Base-by-base conservation (phyloP, 1,139 yeast genomes). In the Taiozyma sp. region DNA sequence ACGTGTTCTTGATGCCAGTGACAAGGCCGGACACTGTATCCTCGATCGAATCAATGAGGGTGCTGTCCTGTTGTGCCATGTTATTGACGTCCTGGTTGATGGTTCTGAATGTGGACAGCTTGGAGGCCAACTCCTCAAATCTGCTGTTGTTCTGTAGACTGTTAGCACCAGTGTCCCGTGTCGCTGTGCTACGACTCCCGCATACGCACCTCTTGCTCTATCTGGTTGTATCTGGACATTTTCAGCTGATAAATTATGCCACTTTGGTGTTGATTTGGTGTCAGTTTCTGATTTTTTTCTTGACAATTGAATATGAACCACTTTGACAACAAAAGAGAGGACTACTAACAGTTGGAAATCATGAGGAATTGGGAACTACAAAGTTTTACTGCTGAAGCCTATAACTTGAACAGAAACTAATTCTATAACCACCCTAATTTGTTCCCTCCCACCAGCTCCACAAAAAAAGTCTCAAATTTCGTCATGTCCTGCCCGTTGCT, bases 81-180 rank as follows among this genome's bases (percentile, higher is more conserved):
- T 71, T 69, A 58, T 83, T 81, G 45, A 84, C 82, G 52, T 85
- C 90, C 55, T 76, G 77, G 48, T 88, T 84, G 32, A 84, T 81
- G 51, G 74, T 72, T 54, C 87, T 76, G 57, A 85, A 76, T 1
- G 81, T 74, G 4, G 87, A 74, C 46, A 85, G 70, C 63, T 84
- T 84, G 50, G 75, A 74, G 6, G 89, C 85, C 30, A 85, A 72
- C 54, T 75, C 78, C 52, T 83, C 78, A 57, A 85, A 73, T 52
- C 83, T 75, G 44, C 70, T 70, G 63, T 84, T 86, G 65, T 85
- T 85, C 74, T 83, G 68, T n/a, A n/a, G 4, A 39, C 7, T 32
- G 36, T 32, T 13, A 32, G 36, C 19, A n/a, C n/a, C 8, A 24
- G 27, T 24, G 27, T 24, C 27, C 8, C 6, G 6, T 24, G 8